Evolutionary conservation across 768 basidiomycete genomes (phyloP).

Genomic region (Boletellus emodensis): DNA sequence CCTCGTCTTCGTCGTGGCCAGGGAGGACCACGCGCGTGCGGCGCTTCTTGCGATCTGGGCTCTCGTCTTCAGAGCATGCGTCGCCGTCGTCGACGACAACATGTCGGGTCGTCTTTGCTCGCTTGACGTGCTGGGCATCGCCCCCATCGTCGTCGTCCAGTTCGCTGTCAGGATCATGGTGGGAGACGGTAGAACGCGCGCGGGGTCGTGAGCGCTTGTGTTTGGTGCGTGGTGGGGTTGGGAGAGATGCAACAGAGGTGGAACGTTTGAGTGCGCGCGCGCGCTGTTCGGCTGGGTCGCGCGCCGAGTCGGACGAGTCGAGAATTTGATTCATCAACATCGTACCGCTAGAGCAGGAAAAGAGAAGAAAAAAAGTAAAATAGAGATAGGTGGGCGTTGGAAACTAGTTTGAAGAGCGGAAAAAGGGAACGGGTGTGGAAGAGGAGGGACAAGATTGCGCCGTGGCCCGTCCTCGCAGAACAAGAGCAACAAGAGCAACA

Average conservation of each 20-base stretch:
- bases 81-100: slow-evolving; percentile 16
- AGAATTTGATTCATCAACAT: slow-evolving; percentile 34
- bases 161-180: slow-evolving; percentile 40
- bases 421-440: slow-evolving; percentile 20
- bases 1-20: slow-evolving; percentile 49
- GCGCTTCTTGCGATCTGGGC: slow-evolving; percentile 36
- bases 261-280: slow-evolving; percentile 53
- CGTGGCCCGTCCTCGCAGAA: slow-evolving; percentile 8
- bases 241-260: slow-evolving; percentile 59
- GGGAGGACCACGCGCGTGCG: slow-evolving; percentile 32
- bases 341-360: neutral
- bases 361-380: neutral
- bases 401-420: neutral
- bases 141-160: slow-evolving; percentile 17
- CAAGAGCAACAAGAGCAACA: slow-evolving; percentile 15
- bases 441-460: slow-evolving; percentile 13
- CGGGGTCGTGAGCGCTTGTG: slow-evolving; percentile 45
- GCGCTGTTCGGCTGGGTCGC: slow-evolving; percentile 10
- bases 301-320: slow-evolving; percentile 29
- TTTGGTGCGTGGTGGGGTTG: slow-evolving; percentile 61
- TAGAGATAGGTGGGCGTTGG: neutral
- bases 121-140: slow-evolving; percentile 10
- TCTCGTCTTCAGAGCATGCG: slow-evolving; percentile 16
- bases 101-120: slow-evolving; percentile 10
- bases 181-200: slow-evolving; percentile 43